These are phyloP conservation scores for Russula compacta DNA, from an alignment of 768 basidiomycete genomes.

Conservation along the genomic window DNA sequence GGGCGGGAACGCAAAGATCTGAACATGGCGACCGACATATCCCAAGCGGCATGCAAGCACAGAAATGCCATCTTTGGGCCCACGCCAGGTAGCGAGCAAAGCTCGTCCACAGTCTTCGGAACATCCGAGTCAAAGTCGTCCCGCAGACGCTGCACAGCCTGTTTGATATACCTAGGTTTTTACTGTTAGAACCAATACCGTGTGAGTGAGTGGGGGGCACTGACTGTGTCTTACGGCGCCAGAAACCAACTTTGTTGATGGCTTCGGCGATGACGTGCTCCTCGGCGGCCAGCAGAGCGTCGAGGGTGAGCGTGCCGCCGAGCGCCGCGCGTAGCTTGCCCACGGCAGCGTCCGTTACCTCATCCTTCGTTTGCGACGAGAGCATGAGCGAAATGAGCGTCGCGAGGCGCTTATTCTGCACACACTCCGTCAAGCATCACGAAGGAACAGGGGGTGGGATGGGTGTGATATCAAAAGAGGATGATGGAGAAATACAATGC, in stretches of 20 bases:
- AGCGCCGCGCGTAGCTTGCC: conserved; percentile 60
- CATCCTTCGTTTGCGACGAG: conserved; percentile 92
- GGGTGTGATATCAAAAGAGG: too few relatives aligned
- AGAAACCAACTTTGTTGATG: conserved; percentile 88
- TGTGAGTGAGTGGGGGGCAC: conserved; percentile 22
- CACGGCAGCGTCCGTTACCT: conserved; percentile 76
- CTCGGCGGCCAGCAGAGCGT: conserved; percentile 57
- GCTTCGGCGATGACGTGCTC: conserved; percentile 57
- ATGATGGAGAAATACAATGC: too few relatives aligned
- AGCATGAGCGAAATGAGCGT: conserved; percentile 92
- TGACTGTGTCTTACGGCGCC: conserved; percentile 78
- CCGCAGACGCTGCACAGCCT: conserved; percentile 56
- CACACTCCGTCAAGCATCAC: not conserved
- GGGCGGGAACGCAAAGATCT: not conserved
- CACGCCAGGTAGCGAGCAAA: conserved; percentile 83
- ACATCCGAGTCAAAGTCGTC: conserved; percentile 78
- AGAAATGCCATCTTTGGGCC: conserved; percentile 97
- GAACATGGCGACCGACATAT: conserved; percentile 41
- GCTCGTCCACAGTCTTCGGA: conserved; percentile 78
- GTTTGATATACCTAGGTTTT: conserved; percentile 59
- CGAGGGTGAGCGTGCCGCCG: conserved; percentile 71
- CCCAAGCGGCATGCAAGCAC: conserved; percentile 76
- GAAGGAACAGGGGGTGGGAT: not conserved
- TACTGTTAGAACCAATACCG: too few relatives aligned
- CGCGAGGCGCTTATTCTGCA: conserved; percentile 70